phyloP scores from a whole-genome alignment of 306 rosid genomes.

The Lupinus albus region DNA sequence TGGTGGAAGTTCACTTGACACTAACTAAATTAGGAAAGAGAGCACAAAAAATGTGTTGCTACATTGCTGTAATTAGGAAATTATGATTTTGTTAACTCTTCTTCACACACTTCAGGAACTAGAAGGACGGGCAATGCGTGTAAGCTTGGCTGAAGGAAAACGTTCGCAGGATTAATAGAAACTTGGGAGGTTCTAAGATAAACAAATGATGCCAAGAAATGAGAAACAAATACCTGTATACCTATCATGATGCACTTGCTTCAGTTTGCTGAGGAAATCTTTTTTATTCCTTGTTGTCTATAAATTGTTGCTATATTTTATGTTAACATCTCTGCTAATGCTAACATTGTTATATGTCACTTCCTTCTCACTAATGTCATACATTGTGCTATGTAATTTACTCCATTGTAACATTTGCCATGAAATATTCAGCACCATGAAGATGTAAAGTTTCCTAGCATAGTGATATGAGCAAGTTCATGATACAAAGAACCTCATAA shows the following conservation, averaged over 20 bases:
- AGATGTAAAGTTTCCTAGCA: too few species aligned
- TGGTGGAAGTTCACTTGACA: too few species aligned
- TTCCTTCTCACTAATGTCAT: conserved; percentile 28
- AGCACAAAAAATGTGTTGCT: too few species aligned
- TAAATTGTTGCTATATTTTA: conserved; percentile 26
- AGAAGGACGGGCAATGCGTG: conserved; percentile 81
- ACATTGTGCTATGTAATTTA: conserved; percentile 1
- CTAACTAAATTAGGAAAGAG: too few species aligned
- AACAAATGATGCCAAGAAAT: conserved; percentile 38
- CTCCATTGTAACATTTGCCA: conserved; percentile 30
- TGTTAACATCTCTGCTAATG: conserved; percentile 33
- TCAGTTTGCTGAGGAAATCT: conserved; percentile 35
- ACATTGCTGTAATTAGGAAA: background rate
- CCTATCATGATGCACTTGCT: conserved; percentile 36
- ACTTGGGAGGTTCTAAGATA: conserved; percentile 22
- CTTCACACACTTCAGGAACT: conserved; percentile 61
- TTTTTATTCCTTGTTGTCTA: conserved; percentile 37
- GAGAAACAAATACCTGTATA: conserved; percentile 28
- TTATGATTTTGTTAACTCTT: conserved; percentile 25
- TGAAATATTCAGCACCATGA: conserved; percentile 3
- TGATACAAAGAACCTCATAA: too few species aligned
- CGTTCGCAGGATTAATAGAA: conserved; percentile 46
- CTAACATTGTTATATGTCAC: conserved; percentile 40
- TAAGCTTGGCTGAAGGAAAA: conserved; percentile 90
- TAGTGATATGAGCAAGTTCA: too few species aligned